Evolutionary conservation across 345 rosid species (phyloP), one percentile per base, ranked within the genome.

Genomic region (Erodium maritimum): DNA sequence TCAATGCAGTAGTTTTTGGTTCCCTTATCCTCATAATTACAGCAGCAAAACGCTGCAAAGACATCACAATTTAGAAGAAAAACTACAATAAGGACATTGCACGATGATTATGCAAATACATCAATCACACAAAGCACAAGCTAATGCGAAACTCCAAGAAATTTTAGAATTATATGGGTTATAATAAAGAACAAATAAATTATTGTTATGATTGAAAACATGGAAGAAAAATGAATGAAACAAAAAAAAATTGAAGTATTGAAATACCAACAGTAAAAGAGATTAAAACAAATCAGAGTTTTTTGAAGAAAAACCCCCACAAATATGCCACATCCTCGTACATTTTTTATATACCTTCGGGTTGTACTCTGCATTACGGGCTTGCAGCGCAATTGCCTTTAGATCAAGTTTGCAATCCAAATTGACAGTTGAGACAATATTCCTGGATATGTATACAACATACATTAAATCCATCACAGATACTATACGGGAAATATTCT

Each of bases 21-120:
- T 90, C 94, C 75, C 91, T 83, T 17, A 90, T 90, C 75, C 97
- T 80, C 97, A 90, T 90, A 50, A 90, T 87, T 2, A 90, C 94
- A 0, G 97, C 97, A 76, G 97, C 96, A 61, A 90, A 90, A 75
- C 96, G 93, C 91, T 86, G 76, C 56, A 64, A 20, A 59, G 50
- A 72, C 23, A 55, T 17, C 7, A 54, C n/a, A 51, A 57, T 52
- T 48, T 65, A 10, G 34, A 3, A 71, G 17, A 68, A 42, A 19
- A 29, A 29, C 34, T 29, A 3, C 8, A 29, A 3, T 29, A 29
- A 29, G 3, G 34, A 29, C 34, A 29, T 29, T 29, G 8, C 3
- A 29, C 34, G 8, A 29, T 29, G 3, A 29, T 29, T 29, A 29
- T n/a, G n/a, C n/a, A n/a, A n/a, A n/a, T n/a, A n/a, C n/a, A n/a